phyloP scores from a whole-genome alignment of 2,329 filamentous ascomycete genomes.

The Hymenoscyphus occultus region DNA sequence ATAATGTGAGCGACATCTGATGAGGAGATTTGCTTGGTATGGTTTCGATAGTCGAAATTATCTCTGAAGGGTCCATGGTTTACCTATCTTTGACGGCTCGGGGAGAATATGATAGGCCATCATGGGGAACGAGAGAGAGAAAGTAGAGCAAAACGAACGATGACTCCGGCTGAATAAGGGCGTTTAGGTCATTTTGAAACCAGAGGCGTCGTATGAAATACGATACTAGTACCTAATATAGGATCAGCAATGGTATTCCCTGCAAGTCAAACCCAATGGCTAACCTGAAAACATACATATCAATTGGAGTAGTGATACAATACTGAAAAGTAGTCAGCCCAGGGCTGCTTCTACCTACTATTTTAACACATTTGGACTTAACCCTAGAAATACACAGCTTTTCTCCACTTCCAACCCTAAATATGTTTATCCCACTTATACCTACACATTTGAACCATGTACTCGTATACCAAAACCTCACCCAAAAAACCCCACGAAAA shows the following conservation, averaged over 20 bases:
- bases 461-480: neutral
- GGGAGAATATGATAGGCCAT: neutral
- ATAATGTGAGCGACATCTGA: neutral
- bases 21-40: neutral
- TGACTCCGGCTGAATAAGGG: neutral
- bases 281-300: neutral
- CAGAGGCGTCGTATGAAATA: neutral
- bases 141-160: neutral
- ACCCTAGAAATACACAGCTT: neutral
- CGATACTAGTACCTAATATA: neutral
- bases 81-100: neutral
- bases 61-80: neutral
- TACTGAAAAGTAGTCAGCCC: neutral
- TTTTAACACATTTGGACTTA: neutral
- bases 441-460: no score
- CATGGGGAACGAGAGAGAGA: neutral
- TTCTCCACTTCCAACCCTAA: neutral
- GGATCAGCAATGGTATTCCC: neutral
- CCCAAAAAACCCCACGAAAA: slow-evolving; percentile 4
- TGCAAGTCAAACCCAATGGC: neutral
- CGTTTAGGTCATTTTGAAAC: neutral
- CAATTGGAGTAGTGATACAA: neutral
- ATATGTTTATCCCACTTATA: neutral
- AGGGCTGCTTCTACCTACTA: neutral
- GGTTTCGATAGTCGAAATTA: neutral